These are phyloP conservation scores for Mortierella sp. DNA, from an alignment of 371 early-diverging fungal genomes.

Conservation along the genomic window DNA sequence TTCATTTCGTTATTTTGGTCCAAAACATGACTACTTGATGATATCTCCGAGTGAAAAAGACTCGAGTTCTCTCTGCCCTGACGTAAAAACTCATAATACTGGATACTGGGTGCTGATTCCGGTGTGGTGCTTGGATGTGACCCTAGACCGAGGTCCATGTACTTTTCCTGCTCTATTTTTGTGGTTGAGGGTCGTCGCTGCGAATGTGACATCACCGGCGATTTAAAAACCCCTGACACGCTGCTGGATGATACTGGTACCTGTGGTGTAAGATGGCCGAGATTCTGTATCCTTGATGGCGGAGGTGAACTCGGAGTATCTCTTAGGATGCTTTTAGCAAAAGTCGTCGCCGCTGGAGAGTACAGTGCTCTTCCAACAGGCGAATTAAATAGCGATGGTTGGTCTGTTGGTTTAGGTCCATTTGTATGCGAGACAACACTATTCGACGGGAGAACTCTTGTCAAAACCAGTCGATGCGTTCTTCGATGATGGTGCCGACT, in stretches of 20 bases:
- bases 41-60: background rate
- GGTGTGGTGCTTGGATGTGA: conserved; percentile 31
- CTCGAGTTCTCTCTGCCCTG: background rate
- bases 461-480: conserved; percentile 26
- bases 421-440: background rate
- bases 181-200: no score
- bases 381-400: background rate
- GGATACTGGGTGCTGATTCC: conserved; percentile 25
- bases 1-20: background rate
- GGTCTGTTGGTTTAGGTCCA: background rate
- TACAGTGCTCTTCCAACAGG: background rate
- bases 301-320: background rate
- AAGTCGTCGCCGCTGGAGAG: background rate
- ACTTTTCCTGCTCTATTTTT: no score
- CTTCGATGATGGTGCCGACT: background rate
- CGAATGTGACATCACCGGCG: no score
- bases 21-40: background rate
- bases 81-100: conserved; percentile 24
- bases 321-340: background rate
- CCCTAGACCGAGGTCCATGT: background rate
- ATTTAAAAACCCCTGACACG: no score
- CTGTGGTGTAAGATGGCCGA: no score
- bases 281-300: background rate
- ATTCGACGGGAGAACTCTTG: conserved; percentile 30
- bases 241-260: no score